Evolutionary conservation across 2,329 filamentous ascomycete genomes (phyloP).

Genomic region (Nigrograna mackinnonii): DNA sequence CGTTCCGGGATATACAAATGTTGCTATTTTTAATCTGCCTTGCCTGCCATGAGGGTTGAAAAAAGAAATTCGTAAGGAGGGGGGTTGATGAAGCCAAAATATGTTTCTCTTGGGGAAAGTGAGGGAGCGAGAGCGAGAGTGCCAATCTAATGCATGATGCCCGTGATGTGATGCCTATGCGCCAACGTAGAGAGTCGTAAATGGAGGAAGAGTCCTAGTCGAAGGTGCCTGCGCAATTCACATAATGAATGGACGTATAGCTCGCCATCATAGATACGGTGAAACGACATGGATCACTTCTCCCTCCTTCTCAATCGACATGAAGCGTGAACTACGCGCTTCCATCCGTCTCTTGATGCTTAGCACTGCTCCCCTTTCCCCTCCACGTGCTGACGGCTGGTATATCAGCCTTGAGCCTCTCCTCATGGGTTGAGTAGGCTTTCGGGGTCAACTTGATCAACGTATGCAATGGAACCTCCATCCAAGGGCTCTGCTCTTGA

Average conservation of each 20-base stretch:
- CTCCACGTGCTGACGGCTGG: conserved; percentile 96
- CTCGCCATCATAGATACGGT: neutral
- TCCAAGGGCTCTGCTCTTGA: conserved; percentile 93
- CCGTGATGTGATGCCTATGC: neutral
- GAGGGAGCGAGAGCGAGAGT: too few species aligned
- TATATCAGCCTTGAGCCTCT: conserved; percentile 86
- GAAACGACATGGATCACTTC: neutral
- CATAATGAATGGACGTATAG: neutral
- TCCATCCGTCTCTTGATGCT: conserved; percentile 65
- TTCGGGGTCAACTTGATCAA: conserved; percentile 95
- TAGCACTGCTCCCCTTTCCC: conserved; percentile 88
- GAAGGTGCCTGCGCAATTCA: neutral
- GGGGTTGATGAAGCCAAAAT: neutral
- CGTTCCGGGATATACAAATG: neutral
- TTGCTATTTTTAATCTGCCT: neutral
- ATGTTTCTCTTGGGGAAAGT: too few species aligned
- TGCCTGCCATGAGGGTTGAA: neutral
- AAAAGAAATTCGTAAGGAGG: neutral
- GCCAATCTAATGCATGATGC: too few species aligned
- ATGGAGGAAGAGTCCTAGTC: neutral
- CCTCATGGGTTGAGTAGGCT: conserved; percentile 90
- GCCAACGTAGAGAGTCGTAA: neutral
- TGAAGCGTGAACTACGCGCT: conserved; percentile 10
- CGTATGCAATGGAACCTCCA: conserved; percentile 96
- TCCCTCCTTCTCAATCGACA: too few species aligned